Evolutionary conservation across 1,284 basidiomycete genomes (phyloP).

Genomic region (Thelephora terrestris): DNA sequence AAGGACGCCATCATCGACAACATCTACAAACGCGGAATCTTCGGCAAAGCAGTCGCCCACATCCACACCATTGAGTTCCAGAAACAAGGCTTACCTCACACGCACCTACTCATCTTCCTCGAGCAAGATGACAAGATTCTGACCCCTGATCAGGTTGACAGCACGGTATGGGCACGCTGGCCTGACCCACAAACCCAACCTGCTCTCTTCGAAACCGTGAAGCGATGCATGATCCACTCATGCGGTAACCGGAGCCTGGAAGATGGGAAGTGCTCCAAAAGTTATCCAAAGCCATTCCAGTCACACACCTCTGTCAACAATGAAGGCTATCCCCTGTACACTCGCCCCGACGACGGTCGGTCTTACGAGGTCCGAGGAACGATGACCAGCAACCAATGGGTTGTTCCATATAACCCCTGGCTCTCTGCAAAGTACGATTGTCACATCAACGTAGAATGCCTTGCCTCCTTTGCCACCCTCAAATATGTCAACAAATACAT

Average conservation of each 20-base stretch:
- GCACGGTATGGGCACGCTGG: constrained; percentile 28
- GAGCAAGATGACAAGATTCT: constrained; percentile 19
- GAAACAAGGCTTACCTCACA: constrained; percentile 37
- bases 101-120: constrained; percentile 35
- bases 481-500: constrained; percentile 41
- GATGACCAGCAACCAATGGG: constrained; percentile 21
- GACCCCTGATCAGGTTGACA: constrained; percentile 27
- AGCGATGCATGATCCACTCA: constrained; percentile 35
- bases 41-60: constrained; percentile 25
- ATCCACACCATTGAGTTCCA: constrained; percentile 42
- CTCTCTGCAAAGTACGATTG: constrained; percentile 25
- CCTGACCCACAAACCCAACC: constrained; percentile 31
- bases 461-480: constrained; percentile 20
- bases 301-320: constrained; percentile 24
- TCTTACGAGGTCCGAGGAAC: constrained; percentile 15
- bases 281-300: constrained; percentile 29
- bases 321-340: constrained; percentile 30
- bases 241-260: constrained; percentile 32
- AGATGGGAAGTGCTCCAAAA: constrained; percentile 30
- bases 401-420: constrained; percentile 30
- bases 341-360: constrained; percentile 23
- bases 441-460: constrained; percentile 39
- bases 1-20: constrained; percentile 26
- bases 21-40: constrained; percentile 23
- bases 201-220: constrained; percentile 24